These are phyloP conservation scores for Silene latifolia DNA, from an alignment of 148 eudicot species.

Conservation along the genomic window DNA sequence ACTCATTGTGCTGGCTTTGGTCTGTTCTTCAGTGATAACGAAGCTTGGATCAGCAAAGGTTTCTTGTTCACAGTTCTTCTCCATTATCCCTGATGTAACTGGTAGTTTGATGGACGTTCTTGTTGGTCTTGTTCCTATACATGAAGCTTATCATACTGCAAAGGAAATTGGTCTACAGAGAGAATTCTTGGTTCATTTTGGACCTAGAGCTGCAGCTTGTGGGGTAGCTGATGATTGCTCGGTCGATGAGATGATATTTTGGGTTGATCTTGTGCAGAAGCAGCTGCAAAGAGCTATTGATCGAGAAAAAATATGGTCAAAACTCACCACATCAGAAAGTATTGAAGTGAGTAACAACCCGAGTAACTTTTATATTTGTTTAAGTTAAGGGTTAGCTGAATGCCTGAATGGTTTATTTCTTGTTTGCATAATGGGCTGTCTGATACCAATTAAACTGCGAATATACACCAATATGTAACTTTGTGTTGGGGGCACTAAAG, in stretches of 20 bases:
- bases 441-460: background rate
- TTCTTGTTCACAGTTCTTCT: slow-evolving; percentile 76
- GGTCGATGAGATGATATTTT: slow-evolving; percentile 76
- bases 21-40: slow-evolving; percentile 65
- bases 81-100: slow-evolving; percentile 70
- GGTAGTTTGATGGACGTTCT: slow-evolving; percentile 87
- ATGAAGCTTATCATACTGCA: slow-evolving; percentile 61
- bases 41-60: slow-evolving; percentile 92
- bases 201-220: slow-evolving; percentile 81
- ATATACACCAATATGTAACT: background rate
- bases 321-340: slow-evolving; percentile 91
- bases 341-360: slow-evolving; percentile 62
- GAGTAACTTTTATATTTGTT: slow-evolving; percentile 1
- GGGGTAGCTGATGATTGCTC: slow-evolving; percentile 57
- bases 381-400: background rate
- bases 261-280: slow-evolving; percentile 84
- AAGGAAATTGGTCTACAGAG: slow-evolving; percentile 76
- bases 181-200: slow-evolving; percentile 91
- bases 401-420: background rate
- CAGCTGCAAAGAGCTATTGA: slow-evolving; percentile 86
- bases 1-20: slow-evolving; percentile 70
- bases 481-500: background rate
- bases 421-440: background rate
- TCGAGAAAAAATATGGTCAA: slow-evolving; percentile 93
- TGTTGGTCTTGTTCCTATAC: slow-evolving; percentile 63